Base-by-base conservation (phyloP, 2,329 filamentous ascomycete genomes). In the Diaporthe nobilis region DNA sequence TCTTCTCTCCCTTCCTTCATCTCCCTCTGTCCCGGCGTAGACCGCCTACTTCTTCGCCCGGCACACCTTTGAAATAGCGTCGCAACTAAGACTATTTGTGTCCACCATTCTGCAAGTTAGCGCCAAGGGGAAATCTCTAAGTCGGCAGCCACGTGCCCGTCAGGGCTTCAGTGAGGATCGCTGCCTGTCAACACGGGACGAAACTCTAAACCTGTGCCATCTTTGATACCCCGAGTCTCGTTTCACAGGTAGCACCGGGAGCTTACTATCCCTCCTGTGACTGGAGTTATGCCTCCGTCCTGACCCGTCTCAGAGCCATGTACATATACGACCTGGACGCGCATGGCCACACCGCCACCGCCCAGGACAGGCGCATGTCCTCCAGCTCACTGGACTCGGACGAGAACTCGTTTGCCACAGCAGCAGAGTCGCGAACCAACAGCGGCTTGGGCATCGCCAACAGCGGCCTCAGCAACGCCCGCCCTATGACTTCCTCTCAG, bases 251-350 rank as follows among this genome's bases (percentile, higher is more conserved):
- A n/a, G 58, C 71, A 51, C 34, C 49, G 12, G 58, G 58, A 57
- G 25, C 57, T 39, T 49, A 20, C 20, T 25, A 20, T 42, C 31
- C 65, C 20, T 63, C 25, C 20, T 55, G 25, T 28, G 51, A 42
- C 34, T n/a, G 42, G 63, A 49, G 49, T 63, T 31, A 71, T 74
- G 57, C 57, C 39, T 75, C 67, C 22, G 53, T 55, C 60, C 42
- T 65, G 37, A 73, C 12, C 12, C 34, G 51, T 22, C 60, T 55
- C 42, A 4, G n/a, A 47, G 28, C 61, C 31, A 61, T 75, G 60
- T 72, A 61, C 47, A 63, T 68, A 44, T 49, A 49, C 60, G 75
- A 72, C n/a, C 44, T 57, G 42, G 72, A 72, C 68, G 73, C 37
- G 31, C 34, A 68, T 37, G 51, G 53, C 67, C 47, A 55, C 34